phyloP scores from a whole-genome alignment of 768 basidiomycete genomes.

The Arthromyces matolae region DNA sequence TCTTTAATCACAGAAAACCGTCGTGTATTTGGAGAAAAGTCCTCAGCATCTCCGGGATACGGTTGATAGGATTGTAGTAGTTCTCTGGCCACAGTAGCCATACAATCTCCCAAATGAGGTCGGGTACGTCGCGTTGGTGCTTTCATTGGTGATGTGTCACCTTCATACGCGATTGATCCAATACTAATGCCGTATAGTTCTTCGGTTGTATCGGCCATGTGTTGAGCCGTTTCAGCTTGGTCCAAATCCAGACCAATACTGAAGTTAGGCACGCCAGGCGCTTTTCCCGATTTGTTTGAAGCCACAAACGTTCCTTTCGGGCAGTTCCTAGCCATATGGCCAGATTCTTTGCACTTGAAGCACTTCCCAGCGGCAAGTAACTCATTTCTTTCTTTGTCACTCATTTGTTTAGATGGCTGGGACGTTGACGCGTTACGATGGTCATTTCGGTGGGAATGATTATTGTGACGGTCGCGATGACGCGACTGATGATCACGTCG shows the following conservation, averaged over 20 bases:
- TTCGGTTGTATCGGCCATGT: neutral
- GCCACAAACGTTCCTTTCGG: neutral
- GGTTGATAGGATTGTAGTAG: neutral
- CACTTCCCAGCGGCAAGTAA: slow-evolving; percentile 2
- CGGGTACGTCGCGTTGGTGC: neutral
- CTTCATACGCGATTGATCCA: neutral
- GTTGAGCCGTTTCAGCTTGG: neutral
- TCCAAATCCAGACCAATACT: neutral
- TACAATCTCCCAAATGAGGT: neutral
- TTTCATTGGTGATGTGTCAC: no score
- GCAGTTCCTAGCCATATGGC: slow-evolving; percentile 1
- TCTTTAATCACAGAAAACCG: neutral
- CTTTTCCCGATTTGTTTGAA: neutral
- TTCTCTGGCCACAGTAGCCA: neutral
- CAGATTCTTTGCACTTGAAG: slow-evolving; percentile 4
- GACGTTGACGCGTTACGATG: no score
- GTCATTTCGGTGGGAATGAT: no score
- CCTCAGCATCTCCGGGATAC: neutral
- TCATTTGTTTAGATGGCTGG: no score
- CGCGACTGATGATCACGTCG: neutral
- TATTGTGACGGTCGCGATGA: neutral
- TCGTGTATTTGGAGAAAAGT: neutral
- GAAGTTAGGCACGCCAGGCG: neutral
- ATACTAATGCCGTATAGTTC: neutral
- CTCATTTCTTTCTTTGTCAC: slow-evolving; percentile 7